phyloP scores from a whole-genome alignment of 2,329 filamentous ascomycete species.

The Lanzia echinophila region DNA sequence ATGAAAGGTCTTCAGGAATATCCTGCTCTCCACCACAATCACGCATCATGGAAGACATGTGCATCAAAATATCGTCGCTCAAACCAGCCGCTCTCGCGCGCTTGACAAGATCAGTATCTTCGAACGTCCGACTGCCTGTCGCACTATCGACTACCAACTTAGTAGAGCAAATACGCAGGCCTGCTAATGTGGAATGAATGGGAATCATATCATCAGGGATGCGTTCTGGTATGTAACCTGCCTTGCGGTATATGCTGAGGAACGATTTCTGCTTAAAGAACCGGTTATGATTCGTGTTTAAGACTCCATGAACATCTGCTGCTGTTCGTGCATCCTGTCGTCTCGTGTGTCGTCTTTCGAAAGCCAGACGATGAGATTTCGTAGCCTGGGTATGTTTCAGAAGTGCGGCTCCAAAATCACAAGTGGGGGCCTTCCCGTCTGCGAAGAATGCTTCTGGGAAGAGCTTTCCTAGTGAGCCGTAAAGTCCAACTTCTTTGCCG shows the following conservation, averaged over 20 bases:
- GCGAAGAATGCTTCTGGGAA: conserved; percentile 27
- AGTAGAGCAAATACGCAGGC: conserved; percentile 27
- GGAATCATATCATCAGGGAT: too few relatives aligned
- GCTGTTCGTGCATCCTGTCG: neutral
- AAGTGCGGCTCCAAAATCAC: conserved; percentile 27
- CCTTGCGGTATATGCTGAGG: conserved; percentile 28
- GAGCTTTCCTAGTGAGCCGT: conserved; percentile 23
- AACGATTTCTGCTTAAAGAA: conserved; percentile 33
- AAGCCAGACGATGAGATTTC: neutral
- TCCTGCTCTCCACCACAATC: neutral
- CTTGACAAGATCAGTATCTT: conserved; percentile 29
- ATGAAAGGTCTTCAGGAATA: neutral
- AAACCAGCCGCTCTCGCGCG: conserved; percentile 18
- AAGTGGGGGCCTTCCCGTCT: conserved; percentile 27
- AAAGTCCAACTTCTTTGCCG: conserved; percentile 31
- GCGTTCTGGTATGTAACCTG: conserved; percentile 32
- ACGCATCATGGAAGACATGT: neutral
- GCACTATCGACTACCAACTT: conserved; percentile 24
- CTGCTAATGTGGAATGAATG: conserved; percentile 27
- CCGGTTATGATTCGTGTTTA: conserved; percentile 19
- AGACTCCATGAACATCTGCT: conserved; percentile 16
- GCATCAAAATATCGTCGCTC: conserved; percentile 2
- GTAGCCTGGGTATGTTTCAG: conserved; percentile 1
- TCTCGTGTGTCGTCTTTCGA: too few relatives aligned
- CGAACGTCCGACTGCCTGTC: conserved; percentile 25